Conservation (phyloP, 805 yeast species). For the Candida wancherniae region DNA sequence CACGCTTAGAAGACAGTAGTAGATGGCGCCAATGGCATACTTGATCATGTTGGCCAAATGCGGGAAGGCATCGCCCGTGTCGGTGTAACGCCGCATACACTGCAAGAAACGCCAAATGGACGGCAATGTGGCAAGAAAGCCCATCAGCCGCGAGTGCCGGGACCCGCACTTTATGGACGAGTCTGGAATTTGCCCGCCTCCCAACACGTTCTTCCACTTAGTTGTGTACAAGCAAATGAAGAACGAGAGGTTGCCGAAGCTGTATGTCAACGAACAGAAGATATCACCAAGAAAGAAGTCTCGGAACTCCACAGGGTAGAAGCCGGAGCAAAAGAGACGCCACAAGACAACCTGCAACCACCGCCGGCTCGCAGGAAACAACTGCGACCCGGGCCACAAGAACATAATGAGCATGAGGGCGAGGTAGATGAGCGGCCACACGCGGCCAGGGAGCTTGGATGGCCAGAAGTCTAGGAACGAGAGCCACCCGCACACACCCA, state of each 20-base stretch:
- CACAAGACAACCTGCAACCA: conserved; percentile 74
- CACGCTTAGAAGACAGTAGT: conserved; percentile 68
- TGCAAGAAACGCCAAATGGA: conserved; percentile 88
- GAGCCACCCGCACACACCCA: conserved; percentile 67
- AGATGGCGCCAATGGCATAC: conserved; percentile 61
- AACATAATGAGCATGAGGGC: conserved; percentile 47
- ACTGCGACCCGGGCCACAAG: conserved; percentile 56
- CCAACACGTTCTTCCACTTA: conserved; percentile 57
- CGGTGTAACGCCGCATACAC: conserved; percentile 85
- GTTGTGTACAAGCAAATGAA: conserved; percentile 78
- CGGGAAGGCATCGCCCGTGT: conserved; percentile 94
- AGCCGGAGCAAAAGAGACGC: conserved; percentile 74
- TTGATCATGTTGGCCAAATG: conserved; percentile 87
- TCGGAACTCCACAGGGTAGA: conserved; percentile 91
- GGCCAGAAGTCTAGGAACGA: conserved; percentile 73
- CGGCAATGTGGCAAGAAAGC: conserved; percentile 80
- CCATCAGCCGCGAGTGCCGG: conserved; percentile 67
- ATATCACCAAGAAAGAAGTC: conserved; percentile 94
- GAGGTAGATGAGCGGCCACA: conserved; percentile 77
- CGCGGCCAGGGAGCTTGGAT: conserved; percentile 50
- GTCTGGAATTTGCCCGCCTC: conserved; percentile 24
- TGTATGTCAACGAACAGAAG: conserved; percentile 80
- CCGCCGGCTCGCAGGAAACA: conserved; percentile 58
- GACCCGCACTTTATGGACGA: conserved; percentile 61
- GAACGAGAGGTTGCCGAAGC: conserved; percentile 78